Conservation (phyloP, 2,329 filamentous ascomycete species). For the Endocalyx cinctus region DNA sequence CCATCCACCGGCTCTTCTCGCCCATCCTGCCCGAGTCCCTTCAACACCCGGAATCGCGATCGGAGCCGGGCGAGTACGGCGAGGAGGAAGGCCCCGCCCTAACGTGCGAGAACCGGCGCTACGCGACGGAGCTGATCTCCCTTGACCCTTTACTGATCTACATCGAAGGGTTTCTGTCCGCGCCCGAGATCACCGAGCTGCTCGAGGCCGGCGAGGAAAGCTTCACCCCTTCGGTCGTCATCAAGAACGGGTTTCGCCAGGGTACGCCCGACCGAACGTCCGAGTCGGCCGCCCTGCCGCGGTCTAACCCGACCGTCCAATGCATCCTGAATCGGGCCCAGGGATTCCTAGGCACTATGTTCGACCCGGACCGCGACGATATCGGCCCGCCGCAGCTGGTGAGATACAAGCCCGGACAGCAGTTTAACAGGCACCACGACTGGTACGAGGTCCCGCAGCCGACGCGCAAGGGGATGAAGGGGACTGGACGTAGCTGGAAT, state of each 20-base stretch:
- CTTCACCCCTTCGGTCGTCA: slow-evolving; percentile 33
- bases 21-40: too few species aligned
- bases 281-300: slow-evolving; percentile 33
- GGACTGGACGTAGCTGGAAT: slow-evolving; percentile 25
- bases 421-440: slow-evolving; percentile 37
- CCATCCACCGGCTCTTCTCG: neutral
- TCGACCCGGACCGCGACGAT: slow-evolving; percentile 34
- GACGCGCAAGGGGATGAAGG: slow-evolving; percentile 13
- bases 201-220: slow-evolving; percentile 29
- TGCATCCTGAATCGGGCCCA: slow-evolving; percentile 34
- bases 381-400: slow-evolving; percentile 39
- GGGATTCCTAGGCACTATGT: slow-evolving; percentile 33
- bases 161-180: slow-evolving; percentile 35
- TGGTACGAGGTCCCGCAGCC: slow-evolving; percentile 30
- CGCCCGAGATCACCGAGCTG: slow-evolving; percentile 30
- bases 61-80: too few species aligned
- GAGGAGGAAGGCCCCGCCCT: too few species aligned
- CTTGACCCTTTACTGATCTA: slow-evolving; percentile 39
- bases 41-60: too few species aligned
- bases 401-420: slow-evolving; percentile 34
- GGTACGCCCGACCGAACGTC: slow-evolving; percentile 34
- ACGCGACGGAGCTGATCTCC: slow-evolving; percentile 36
- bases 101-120: too few species aligned
- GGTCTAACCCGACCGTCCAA: slow-evolving; percentile 29
- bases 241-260: slow-evolving; percentile 29